phyloP scores from a whole-genome alignment of 2,329 filamentous ascomycete genomes.

The Paramyrothecium sp. region DNA sequence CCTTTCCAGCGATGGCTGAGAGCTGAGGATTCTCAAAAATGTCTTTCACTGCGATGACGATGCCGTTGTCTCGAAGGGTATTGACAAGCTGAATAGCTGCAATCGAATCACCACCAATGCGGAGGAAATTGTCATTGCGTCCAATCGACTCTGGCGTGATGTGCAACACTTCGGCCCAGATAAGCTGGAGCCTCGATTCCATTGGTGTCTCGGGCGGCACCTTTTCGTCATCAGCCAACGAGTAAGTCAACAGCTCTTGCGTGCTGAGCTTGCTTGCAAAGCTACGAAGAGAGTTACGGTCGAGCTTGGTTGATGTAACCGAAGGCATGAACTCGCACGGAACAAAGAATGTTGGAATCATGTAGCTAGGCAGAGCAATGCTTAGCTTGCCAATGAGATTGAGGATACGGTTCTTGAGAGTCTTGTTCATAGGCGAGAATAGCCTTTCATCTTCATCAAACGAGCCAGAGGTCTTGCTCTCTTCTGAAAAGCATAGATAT shows the following conservation, averaged over 20 bases:
- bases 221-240: background rate
- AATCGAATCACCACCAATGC: conserved; percentile 43
- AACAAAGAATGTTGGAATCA: conserved; percentile 11
- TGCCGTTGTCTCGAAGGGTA: conserved; percentile 27
- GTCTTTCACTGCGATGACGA: conserved; percentile 36
- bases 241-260: conserved; percentile 3
- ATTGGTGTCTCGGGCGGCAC: conserved; percentile 25
- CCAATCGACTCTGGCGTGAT: conserved; percentile 23
- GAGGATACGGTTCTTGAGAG: background rate
- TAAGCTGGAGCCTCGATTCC: conserved; percentile 28
- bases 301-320: conserved; percentile 13
- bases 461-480: background rate
- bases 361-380: conserved; percentile 10
- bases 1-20: conserved; percentile 8
- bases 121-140: conserved; percentile 37
- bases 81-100: conserved; percentile 43
- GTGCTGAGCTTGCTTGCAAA: conserved; percentile 1
- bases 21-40: conserved; percentile 39
- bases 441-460: background rate
- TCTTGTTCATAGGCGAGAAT: background rate
- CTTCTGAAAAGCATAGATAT: conserved; percentile 23
- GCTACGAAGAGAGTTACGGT: conserved; percentile 5
- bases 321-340: conserved; percentile 10
- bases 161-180: conserved; percentile 31
- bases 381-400: conserved; percentile 9